These are phyloP conservation scores for Hibiscus trionum DNA, from an alignment of 345 rosid species.

Conservation along the genomic window DNA sequence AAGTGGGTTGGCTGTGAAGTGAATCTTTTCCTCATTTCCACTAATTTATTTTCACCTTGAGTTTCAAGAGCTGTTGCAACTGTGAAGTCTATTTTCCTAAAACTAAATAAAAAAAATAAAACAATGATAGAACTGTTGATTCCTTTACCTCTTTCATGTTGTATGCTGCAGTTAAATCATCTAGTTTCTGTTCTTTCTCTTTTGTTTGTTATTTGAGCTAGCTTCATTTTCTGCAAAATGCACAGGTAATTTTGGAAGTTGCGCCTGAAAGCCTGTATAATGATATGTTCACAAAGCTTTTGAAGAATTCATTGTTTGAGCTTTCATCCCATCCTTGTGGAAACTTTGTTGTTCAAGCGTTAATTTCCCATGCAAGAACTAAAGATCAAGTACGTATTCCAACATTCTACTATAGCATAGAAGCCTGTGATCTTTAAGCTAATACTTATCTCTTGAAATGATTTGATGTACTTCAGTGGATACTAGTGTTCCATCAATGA, in stretches of 20 bases:
- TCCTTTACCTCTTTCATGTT: background rate
- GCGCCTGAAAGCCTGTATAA: conserved; percentile 70
- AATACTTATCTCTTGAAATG: background rate
- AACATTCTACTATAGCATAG: background rate
- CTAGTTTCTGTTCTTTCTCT: background rate
- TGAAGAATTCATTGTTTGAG: conserved; percentile 57
- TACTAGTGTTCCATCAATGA: background rate
- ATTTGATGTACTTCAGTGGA: background rate
- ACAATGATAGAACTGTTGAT: background rate
- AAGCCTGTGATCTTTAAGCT: background rate
- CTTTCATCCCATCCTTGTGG: conserved; percentile 85
- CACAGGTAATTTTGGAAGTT: conserved; percentile 84
- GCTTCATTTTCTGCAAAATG: conserved; percentile 12
- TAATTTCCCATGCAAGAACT: conserved; percentile 61
- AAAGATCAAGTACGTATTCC: conserved; percentile 56
- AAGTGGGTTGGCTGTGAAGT: background rate
- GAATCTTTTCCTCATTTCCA: background rate
- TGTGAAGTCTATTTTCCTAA: background rate
- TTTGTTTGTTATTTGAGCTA: background rate
- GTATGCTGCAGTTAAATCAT: background rate
- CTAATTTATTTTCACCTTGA: background rate
- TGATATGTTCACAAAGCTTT: conserved; percentile 59
- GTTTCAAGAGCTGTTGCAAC: background rate
- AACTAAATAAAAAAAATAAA: background rate
- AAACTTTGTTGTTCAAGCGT: conserved; percentile 82